Percentiles rank a stretch among this genome's conserved stretches.
phyloP scores from a whole-genome alignment of 768 basidiomycete species.

The Nidularia sp. region DNA sequence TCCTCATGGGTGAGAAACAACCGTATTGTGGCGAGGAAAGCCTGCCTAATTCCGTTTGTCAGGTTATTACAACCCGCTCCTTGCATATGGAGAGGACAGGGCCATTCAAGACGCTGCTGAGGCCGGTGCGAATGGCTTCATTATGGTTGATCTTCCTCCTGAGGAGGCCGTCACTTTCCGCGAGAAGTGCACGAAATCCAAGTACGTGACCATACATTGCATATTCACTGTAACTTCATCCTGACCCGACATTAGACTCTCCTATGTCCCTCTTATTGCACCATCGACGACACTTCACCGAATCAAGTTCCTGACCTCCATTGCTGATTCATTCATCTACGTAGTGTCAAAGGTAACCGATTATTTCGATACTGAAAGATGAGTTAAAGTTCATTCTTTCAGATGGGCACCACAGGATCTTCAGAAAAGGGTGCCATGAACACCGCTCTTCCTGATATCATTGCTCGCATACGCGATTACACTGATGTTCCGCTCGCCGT shows the following conservation, averaged over 20 bases:
- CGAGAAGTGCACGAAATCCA: conserved; percentile 74
- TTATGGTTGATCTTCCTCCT: conserved; percentile 96
- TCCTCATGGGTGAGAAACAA: conserved; percentile 80
- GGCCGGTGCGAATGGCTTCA: conserved; percentile 95
- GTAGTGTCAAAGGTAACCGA: background rate
- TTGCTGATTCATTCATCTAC: conserved; percentile 94
- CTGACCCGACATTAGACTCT: conserved; percentile 41
- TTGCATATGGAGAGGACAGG: conserved; percentile 94
- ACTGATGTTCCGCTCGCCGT: conserved; percentile 86
- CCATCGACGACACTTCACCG: conserved; percentile 87
- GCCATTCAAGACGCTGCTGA: conserved; percentile 86
- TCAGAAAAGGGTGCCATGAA: conserved; percentile 72
- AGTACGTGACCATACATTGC: conserved; percentile 46
- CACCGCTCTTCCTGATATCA: conserved; percentile 73
- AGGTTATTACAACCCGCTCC: conserved; percentile 98
- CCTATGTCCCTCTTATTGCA: conserved; percentile 93
- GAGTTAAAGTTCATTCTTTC: background rate
- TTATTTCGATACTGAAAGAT: too few relatives aligned
- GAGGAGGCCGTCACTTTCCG: conserved; percentile 93
- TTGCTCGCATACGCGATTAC: conserved; percentile 76
- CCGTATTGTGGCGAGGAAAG: background rate
- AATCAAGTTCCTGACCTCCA: conserved; percentile 86
- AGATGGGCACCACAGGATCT: conserved; percentile 98
- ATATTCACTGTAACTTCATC: background rate
- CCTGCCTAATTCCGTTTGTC: conserved; percentile 5